Evolutionary conservation across 1,284 basidiomycete genomes (phyloP).

Genomic region (Fomitopsis palustris): DNA sequence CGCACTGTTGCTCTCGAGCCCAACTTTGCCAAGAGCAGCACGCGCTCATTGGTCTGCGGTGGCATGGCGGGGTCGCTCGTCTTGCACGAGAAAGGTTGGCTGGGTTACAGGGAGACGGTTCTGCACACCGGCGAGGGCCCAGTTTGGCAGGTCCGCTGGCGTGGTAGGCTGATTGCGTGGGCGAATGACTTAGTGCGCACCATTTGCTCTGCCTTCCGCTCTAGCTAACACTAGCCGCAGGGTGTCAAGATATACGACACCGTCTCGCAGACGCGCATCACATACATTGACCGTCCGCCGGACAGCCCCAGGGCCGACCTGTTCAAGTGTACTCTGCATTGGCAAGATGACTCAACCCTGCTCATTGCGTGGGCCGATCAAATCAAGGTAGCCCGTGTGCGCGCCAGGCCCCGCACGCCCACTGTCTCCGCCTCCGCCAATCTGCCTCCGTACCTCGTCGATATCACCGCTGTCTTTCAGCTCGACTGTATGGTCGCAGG

Average conservation of each 20-base stretch:
- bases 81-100: conserved; percentile 93
- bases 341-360: conserved; percentile 90
- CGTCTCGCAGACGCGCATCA: conserved; percentile 75
- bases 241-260: conserved; percentile 96
- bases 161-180: conserved; percentile 89
- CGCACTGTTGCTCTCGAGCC: conserved; percentile 90
- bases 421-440: conserved; percentile 39
- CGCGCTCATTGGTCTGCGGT: conserved; percentile 89
- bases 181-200: conserved; percentile 84
- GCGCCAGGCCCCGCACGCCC: conserved; percentile 52
- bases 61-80: conserved; percentile 89
- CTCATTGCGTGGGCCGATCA: conserved; percentile 94
- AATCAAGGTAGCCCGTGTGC: conserved; percentile 88
- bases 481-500: conserved; percentile 96
- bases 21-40: conserved; percentile 77
- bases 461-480: conserved; percentile 90
- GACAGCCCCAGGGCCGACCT: conserved; percentile 88
- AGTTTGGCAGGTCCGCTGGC: conserved; percentile 91
- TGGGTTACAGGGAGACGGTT: conserved; percentile 89
- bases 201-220: neutral
- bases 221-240: conserved; percentile 30
- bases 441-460: conserved; percentile 62
- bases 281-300: conserved; percentile 80
- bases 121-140: conserved; percentile 91
- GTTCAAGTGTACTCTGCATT: conserved; percentile 88